Conservation (phyloP, 441 rosid genomes). For the Adansonia grandidieri region DNA sequence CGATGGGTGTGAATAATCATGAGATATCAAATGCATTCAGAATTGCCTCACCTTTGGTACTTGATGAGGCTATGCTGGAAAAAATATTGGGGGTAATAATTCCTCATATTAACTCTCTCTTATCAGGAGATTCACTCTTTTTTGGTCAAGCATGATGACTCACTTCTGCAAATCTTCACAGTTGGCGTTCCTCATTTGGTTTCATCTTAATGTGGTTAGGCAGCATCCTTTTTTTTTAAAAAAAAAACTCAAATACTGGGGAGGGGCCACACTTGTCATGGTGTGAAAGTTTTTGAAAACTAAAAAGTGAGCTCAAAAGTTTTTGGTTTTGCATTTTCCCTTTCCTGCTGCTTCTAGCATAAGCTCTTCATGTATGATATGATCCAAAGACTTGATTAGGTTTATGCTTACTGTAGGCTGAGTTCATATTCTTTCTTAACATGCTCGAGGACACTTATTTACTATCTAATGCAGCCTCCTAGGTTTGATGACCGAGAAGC, state of each 20-base stretch:
- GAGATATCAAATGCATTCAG: slow-evolving; percentile 72
- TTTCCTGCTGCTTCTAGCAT: slow-evolving; percentile 1
- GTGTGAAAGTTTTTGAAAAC: not conserved
- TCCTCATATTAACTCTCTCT: slow-evolving; percentile 16
- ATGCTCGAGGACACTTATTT: slow-evolving; percentile 26
- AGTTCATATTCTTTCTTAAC: slow-evolving; percentile 23
- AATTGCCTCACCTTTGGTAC: slow-evolving; percentile 72
- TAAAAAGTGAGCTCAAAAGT: not conserved
- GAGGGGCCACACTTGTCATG: not conserved
- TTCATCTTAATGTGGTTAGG: not conserved
- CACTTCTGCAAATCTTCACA: not conserved
- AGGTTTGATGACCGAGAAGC: slow-evolving; percentile 89
- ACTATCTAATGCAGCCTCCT: slow-evolving; percentile 79
- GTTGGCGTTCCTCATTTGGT: not conserved
- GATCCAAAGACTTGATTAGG: slow-evolving; percentile 1
- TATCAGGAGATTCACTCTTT: not conserved
- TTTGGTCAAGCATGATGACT: not conserved
- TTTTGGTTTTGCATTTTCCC: not conserved
- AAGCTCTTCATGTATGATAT: slow-evolving; percentile 9
- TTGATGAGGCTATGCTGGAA: slow-evolving; percentile 90
- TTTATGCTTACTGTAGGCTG: slow-evolving; percentile 2
- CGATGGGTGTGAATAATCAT: slow-evolving; percentile 79
- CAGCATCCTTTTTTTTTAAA: not conserved
- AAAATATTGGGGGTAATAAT: slow-evolving; percentile 84
- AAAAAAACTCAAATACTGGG: not conserved